Conservation (phyloP, 164 flowering plant species). For the Cinnamomum chago region DNA sequence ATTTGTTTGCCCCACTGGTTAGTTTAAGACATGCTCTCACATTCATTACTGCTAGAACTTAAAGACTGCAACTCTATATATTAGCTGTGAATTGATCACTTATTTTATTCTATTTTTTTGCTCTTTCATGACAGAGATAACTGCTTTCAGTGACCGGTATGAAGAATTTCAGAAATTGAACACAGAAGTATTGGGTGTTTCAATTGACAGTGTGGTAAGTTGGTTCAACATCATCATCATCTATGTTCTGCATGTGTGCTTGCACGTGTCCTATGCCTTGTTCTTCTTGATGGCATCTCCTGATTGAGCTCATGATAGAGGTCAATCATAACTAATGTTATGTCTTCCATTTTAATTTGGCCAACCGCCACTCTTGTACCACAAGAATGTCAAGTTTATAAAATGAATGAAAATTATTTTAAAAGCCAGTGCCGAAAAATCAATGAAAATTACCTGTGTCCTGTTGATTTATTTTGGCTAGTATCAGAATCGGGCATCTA, state of each 20-base stretch:
- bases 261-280: neutral
- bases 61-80: neutral
- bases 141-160: conserved; percentile 97
- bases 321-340: too few species aligned
- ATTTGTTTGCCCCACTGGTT: conserved; percentile 98
- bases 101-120: neutral
- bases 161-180: conserved; percentile 77
- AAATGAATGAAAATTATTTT: too few species aligned
- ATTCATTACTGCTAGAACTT: neutral
- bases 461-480: too few species aligned
- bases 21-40: conserved; percentile 10
- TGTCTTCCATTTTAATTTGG: too few species aligned
- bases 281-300: too few species aligned
- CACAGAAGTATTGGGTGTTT: conserved; percentile 96
- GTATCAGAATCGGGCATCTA: too few species aligned
- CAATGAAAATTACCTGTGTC: too few species aligned
- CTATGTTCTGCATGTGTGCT: neutral
- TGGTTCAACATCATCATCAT: neutral
- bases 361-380: too few species aligned
- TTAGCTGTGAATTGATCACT: neutral
- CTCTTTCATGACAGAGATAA: conserved; percentile 58
- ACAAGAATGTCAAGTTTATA: too few species aligned
- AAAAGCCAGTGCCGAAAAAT: too few species aligned
- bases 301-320: too few species aligned
- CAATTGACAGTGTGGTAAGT: conserved; percentile 93